Percentiles rank a stretch among this genome's conserved stretches.
phyloP scores from a whole-genome alignment of 148 eudicot species.

The Nepenthes mirabilis region DNA sequence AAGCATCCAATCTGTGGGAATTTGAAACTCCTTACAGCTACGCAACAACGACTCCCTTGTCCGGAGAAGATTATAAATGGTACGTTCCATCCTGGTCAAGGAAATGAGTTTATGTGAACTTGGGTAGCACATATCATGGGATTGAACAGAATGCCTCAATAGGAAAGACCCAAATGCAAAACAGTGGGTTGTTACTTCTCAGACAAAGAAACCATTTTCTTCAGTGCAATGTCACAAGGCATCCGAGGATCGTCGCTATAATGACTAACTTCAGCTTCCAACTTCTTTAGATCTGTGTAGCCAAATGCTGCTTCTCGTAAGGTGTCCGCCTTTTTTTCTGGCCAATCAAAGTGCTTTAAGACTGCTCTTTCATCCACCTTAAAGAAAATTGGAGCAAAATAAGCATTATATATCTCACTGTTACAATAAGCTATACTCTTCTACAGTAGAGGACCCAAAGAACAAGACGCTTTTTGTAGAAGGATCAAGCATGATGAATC shows the following conservation, averaged over 20 bases:
- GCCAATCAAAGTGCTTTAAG: conserved; percentile 85
- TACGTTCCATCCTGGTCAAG: conserved; percentile 66
- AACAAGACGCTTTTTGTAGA: too few relatives aligned
- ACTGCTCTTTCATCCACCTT: conserved; percentile 93
- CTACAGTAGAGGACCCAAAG: conserved; percentile 1
- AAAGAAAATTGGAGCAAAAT: not conserved
- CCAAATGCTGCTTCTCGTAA: conserved; percentile 81
- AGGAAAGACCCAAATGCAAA: not conserved
- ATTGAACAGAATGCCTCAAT: not conserved
- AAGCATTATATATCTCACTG: not conserved
- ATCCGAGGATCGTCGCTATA: conserved; percentile 44
- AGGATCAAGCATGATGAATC: too few relatives aligned
- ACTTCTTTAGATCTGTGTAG: conserved; percentile 60
- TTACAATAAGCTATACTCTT: not conserved
- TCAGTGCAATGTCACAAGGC: conserved; percentile 62
- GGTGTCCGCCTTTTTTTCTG: conserved; percentile 75
- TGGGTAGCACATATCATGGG: not conserved
- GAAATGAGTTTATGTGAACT: not conserved
- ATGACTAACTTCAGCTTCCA: conserved; percentile 47
- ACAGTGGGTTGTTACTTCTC: conserved; percentile 43
- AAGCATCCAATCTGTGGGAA: conserved; percentile 82
- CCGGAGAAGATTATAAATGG: conserved; percentile 44
- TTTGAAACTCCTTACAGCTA: conserved; percentile 55
- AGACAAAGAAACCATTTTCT: conserved; percentile 59
- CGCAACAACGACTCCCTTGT: conserved; percentile 53